phyloP scores from a whole-genome alignment of 345 rosid species.

The Arabis alpina region DNA sequence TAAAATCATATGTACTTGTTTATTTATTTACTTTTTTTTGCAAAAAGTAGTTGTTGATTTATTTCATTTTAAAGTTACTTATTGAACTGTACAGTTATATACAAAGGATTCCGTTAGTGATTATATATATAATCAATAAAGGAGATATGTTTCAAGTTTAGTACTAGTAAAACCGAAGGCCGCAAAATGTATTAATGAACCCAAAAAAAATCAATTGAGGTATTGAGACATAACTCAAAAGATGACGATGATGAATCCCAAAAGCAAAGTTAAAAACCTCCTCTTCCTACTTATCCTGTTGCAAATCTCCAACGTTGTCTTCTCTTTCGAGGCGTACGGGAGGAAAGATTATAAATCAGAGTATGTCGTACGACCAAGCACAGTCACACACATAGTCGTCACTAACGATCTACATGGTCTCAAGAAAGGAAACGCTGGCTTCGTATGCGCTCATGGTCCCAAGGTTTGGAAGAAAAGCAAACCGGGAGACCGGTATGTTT shows the following conservation, averaged over 20 bases:
- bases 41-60: too few relatives aligned
- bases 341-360: conserved; percentile 18
- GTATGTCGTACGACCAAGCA: conserved; percentile 15
- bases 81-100: background rate
- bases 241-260: conserved; percentile 23
- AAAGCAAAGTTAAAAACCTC: conserved; percentile 21
- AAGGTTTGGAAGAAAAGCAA: conserved; percentile 33
- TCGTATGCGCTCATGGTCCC: conserved; percentile 37
- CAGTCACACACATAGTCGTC: conserved; percentile 22
- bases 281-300: conserved; percentile 18
- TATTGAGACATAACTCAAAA: conserved; percentile 5
- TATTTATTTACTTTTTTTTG: too few relatives aligned
- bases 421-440: conserved; percentile 38
- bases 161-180: conserved; percentile 13
- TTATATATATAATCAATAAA: background rate
- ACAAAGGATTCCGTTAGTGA: conserved; percentile 21
- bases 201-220: background rate
- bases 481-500: conserved; percentile 32
- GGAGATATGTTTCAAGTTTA: conserved; percentile 16
- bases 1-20: too few relatives aligned
- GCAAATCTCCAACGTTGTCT: conserved; percentile 15
- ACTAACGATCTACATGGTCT: conserved; percentile 36
- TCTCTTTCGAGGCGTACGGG: background rate
- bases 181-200: background rate
- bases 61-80: background rate